These are phyloP conservation scores for Hypoxylon fuscum DNA, from an alignment of 495 filamentous ascomycete genomes.

Conservation along the genomic window DNA sequence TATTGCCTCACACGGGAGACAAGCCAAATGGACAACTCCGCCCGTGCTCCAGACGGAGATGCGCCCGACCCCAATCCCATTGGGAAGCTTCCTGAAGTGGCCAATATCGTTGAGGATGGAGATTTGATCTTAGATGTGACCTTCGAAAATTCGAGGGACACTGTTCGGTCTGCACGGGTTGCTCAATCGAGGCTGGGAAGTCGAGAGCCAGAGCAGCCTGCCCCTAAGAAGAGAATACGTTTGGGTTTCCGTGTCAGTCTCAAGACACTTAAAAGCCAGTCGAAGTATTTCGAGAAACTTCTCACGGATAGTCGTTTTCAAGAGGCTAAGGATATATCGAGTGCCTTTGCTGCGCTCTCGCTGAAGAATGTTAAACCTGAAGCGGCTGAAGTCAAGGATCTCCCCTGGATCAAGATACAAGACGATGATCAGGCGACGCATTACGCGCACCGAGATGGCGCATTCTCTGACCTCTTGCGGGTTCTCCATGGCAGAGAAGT, in stretches of 20 bases:
- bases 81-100: conserved; percentile 38
- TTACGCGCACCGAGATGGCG: conserved; percentile 56
- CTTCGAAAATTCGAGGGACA: conserved; percentile 60
- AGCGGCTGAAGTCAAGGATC: conserved; percentile 54
- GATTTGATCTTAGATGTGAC: conserved; percentile 65
- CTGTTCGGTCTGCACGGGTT: conserved; percentile 42
- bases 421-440: conserved; percentile 68
- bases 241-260: conserved; percentile 52
- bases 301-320: conserved; percentile 60
- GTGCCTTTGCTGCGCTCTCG: conserved; percentile 53
- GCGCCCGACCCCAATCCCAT: conserved; percentile 14
- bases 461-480: conserved; percentile 64
- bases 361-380: conserved; percentile 52
- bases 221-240: conserved; percentile 45
- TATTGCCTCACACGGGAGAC: conserved; percentile 48
- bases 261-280: conserved; percentile 54
- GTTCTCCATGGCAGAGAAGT: conserved; percentile 61
- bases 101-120: conserved; percentile 59
- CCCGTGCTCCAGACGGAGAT: conserved; percentile 29
- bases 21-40: conserved; percentile 44
- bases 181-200: conserved; percentile 29
- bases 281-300: conserved; percentile 67
- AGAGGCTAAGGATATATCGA: conserved; percentile 58
- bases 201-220: conserved; percentile 36
- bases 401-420: conserved; percentile 64